These are phyloP conservation scores for Geranium rotundifolium DNA, from an alignment of 345 rosid genomes.

Conservation along the genomic window DNA sequence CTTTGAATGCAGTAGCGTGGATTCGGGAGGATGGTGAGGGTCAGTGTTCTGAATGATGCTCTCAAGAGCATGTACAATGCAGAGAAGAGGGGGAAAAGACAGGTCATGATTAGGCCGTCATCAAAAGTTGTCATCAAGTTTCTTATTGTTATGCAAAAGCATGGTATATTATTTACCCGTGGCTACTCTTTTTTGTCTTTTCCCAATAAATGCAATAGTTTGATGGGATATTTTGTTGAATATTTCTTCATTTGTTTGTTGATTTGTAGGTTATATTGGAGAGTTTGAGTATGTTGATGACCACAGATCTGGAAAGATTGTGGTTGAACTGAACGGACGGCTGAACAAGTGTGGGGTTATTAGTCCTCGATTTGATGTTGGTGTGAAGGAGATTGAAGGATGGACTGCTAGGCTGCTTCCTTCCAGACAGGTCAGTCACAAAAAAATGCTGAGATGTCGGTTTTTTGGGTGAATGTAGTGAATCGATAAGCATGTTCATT, in stretches of 20 bases:
- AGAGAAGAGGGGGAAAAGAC: conserved; percentile 70
- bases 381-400: conserved; percentile 70
- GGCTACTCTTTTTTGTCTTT: too few species aligned
- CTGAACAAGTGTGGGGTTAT: conserved; percentile 79
- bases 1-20: conserved; percentile 7
- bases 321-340: conserved; percentile 66
- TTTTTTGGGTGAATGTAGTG: too few species aligned
- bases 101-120: conserved; percentile 82
- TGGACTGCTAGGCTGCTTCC: conserved; percentile 87
- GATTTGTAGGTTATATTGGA: conserved; percentile 50
- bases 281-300: conserved; percentile 81
- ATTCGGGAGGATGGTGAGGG: conserved; percentile 46
- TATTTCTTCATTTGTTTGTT: not conserved
- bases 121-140: conserved; percentile 75
- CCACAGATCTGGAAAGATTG: conserved; percentile 79
- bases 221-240: not conserved
- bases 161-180: conserved; percentile 24
- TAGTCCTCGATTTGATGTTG: conserved; percentile 74
- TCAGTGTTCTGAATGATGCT: conserved; percentile 75
- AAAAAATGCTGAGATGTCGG: too few species aligned
- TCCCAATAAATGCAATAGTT: not conserved
- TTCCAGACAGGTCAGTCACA: conserved; percentile 59
- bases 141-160: conserved; percentile 76
- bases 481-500: too few species aligned
- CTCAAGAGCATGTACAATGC: conserved; percentile 79